phyloP scores from a whole-genome alignment of 2,329 filamentous ascomycete genomes.

The Ophiostoma novo-ulmi region DNA sequence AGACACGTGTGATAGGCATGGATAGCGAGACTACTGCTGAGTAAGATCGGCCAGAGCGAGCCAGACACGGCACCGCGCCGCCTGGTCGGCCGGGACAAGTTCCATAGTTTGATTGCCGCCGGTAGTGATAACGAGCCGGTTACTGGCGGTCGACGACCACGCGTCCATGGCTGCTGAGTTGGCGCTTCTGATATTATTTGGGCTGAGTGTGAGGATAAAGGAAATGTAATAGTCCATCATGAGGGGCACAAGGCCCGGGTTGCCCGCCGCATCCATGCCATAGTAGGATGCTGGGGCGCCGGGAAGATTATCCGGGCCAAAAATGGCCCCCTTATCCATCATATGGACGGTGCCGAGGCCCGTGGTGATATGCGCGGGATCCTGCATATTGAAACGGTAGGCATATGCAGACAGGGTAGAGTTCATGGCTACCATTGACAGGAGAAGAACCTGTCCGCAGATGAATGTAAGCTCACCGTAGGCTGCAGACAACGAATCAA shows the following conservation, averaged over 20 bases:
- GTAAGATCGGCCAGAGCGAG: not conserved
- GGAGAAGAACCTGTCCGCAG: not conserved
- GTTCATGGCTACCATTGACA: not conserved
- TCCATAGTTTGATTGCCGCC: not conserved
- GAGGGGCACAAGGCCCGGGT: not conserved
- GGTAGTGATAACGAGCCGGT: not conserved
- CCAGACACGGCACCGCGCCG: not conserved
- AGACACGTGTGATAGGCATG: not conserved
- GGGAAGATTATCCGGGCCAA: not conserved
- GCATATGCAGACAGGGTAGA: not conserved
- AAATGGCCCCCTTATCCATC: not conserved
- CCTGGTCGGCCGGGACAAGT: not conserved
- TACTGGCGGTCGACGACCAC: not conserved
- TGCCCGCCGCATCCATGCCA: not conserved
- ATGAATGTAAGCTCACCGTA: not conserved
- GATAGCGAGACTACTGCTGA: not conserved
- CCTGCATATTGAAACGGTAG: slow-evolving; percentile 5
- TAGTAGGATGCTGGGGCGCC: not conserved
- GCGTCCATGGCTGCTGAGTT: not conserved
- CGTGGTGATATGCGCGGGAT: not conserved
- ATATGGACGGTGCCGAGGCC: not conserved
- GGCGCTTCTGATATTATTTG: not conserved
- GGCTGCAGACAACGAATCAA: not conserved
- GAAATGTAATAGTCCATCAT: slow-evolving; percentile 6
- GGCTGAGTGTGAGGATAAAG: not conserved